Evolutionary conservation across 2,329 filamentous ascomycete genomes (phyloP).

Genomic region (Fusarium pininemorale): DNA sequence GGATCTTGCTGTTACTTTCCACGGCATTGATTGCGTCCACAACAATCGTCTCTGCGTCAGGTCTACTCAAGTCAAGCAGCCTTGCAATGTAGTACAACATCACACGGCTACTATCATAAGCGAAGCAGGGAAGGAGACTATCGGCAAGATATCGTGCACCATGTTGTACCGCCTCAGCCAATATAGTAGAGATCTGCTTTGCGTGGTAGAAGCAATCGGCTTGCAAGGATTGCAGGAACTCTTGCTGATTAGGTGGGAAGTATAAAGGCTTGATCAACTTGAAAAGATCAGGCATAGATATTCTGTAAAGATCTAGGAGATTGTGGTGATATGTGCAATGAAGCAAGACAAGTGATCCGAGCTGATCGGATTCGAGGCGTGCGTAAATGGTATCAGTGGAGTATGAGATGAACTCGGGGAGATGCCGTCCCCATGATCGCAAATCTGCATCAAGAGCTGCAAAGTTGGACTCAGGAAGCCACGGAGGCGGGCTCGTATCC

Average conservation of each 20-base stretch:
- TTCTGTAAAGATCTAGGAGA: constrained; percentile 56
- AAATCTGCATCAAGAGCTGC: constrained; percentile 52
- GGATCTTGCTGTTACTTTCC: constrained; percentile 51
- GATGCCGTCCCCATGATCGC: constrained; percentile 51
- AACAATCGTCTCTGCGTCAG: constrained; percentile 49
- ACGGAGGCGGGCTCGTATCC: constrained; percentile 52
- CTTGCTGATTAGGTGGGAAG: constrained; percentile 51
- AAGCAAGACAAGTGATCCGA: constrained; percentile 55
- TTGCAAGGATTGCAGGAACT: constrained; percentile 50
- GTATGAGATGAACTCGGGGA: constrained; percentile 56
- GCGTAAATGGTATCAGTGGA: constrained; percentile 56
- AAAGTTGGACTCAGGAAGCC: constrained; percentile 56
- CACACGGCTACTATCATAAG: constrained; percentile 57
- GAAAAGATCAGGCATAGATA: constrained; percentile 57
- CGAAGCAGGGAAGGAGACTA: constrained; percentile 56
- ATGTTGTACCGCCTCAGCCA: constrained; percentile 53
- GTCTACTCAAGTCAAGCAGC: constrained; percentile 49
- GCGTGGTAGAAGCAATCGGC: constrained; percentile 52
- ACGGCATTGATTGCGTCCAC: constrained; percentile 51
- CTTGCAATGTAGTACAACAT: constrained; percentile 60
- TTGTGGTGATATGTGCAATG: constrained; percentile 60
- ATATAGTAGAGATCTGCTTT: constrained; percentile 49
- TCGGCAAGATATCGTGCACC: constrained; percentile 54
- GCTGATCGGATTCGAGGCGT: constrained; percentile 56
- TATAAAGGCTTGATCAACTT: constrained; percentile 53